A percentile compares a stretch with the other conserved stretches of the same genome.
Evolutionary conservation across 2,329 filamentous ascomycete species (phyloP).

Genomic region (Colletotrichum viniferum): DNA sequence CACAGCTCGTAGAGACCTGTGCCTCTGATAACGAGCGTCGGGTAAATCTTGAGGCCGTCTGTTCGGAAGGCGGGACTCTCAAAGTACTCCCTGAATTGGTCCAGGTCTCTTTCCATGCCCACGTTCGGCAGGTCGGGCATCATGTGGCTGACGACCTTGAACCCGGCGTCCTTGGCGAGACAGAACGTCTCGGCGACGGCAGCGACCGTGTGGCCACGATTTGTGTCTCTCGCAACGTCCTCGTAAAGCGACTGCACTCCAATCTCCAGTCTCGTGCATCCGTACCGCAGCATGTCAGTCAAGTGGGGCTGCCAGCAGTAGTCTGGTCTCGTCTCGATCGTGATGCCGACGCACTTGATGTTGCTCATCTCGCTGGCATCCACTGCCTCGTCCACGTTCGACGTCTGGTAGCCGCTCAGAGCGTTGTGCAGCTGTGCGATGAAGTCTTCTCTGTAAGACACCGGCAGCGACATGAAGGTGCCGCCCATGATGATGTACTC

Average conservation of each 20-base stretch:
- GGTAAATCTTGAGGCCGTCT: constrained; percentile 97
- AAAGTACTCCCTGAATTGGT: constrained; percentile 98
- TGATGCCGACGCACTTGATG: constrained; percentile 97
- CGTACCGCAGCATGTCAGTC: constrained; percentile 95
- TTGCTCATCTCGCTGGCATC: constrained; percentile 95
- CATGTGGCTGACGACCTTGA: constrained; percentile 99
- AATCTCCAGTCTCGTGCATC: constrained; percentile 91
- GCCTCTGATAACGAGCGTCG: constrained; percentile 93
- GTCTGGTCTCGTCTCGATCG: constrained; percentile 95
- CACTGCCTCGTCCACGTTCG: constrained; percentile 94
- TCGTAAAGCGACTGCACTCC: constrained; percentile 98
- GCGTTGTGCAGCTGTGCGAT: constrained; percentile 97
- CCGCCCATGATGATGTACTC: constrained; percentile 99
- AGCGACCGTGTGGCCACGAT: constrained; percentile 93
- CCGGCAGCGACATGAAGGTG: constrained; percentile 95
- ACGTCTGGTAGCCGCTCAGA: constrained; percentile 92
- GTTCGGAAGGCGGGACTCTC: constrained; percentile 96
- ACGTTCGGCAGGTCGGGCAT: constrained; percentile 99
- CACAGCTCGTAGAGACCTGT: constrained; percentile 97
- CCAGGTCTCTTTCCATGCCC: constrained; percentile 95
- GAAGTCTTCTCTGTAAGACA: constrained; percentile 89
- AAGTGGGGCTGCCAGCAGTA: constrained; percentile 97
- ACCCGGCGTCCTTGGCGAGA: constrained; percentile 95
- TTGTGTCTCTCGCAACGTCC: constrained; percentile 97
- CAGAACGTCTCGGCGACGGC: constrained; percentile 96